Evolutionary conservation across 2,329 filamentous ascomycete genomes (phyloP), one percentile per base, ranked within the genome.

Genomic region (Dactylellina cionopaga): DNA sequence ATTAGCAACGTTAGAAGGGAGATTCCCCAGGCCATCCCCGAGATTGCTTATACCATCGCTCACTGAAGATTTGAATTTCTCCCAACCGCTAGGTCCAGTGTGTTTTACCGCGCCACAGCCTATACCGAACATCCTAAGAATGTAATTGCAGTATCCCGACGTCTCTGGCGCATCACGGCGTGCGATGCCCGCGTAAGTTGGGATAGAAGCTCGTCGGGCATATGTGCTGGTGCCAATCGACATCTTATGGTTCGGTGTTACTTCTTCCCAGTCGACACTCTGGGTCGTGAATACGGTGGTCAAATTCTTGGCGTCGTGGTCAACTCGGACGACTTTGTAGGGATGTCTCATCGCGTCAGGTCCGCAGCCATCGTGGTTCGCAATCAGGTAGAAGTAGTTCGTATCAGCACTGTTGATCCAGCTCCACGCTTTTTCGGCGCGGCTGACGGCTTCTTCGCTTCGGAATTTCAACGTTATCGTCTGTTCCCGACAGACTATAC

Each of bases 321-420:
- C 41, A 37, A 60, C 41, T 5, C 6, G n/a, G 15, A 60, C 55
- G n/a, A 60, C 29, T 31, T 49, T 60, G 55, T 79, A 80, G 19
- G 77, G 73, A 46, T 78, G 76, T 52, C 78, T 76, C 47, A 79
- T 52, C 19, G 76, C 77, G 13, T 76, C 74, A 2, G 74, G 74
- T 19, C 76, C 77, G 63, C 78, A 80, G 4, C 77, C 76, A 41
- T 76, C 76, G 58, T 79, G 77, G 56, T 80, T 79, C 2, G 77
- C 75, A 59, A 79, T 78, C 35, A 79, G 39, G 17, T 79, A 58
- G 35, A 79, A 79, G 15, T 75, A 60, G 13, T 74, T 58, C 29
- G 76, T 73, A 5, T 75, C 72, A 2, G 74, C 74, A 27, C 77
- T 75, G 59, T 79, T 78, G 46, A 79, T 76, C 55, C 75, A 77